phyloP scores from a whole-genome alignment of 1,284 basidiomycete genomes.

The Leccinum pallidistipes region DNA sequence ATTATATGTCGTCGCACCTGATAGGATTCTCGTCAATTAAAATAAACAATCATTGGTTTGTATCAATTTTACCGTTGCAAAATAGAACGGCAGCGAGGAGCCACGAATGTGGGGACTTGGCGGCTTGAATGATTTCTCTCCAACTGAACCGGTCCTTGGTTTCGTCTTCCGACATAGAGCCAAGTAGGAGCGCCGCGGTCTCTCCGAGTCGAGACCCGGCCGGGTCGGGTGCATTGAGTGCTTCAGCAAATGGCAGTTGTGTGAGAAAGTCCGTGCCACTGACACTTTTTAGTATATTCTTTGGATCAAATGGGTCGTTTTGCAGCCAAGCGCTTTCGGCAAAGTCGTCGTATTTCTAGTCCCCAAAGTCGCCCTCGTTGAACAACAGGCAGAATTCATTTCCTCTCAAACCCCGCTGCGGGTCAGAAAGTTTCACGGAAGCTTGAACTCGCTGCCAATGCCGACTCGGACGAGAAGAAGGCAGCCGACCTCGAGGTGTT shows the following conservation, averaged over 20 bases:
- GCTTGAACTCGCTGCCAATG: constrained; percentile 28
- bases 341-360: constrained; percentile 74
- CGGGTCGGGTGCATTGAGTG: too few species aligned
- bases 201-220: too few species aligned
- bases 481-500: constrained; percentile 32
- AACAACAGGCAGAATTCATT: constrained; percentile 76
- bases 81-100: constrained; percentile 28
- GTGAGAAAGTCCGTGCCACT: too few species aligned
- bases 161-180: constrained; percentile 37
- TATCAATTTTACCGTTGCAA: constrained; percentile 24
- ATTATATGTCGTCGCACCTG: constrained; percentile 39
- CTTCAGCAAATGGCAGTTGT: too few species aligned
- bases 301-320: constrained; percentile 65
- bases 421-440: constrained; percentile 67
- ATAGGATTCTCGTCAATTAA: constrained; percentile 10
- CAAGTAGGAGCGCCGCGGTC: neutral
- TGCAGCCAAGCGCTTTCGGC: constrained; percentile 45
- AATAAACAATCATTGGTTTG: neutral
- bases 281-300: too few species aligned
- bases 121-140: constrained; percentile 37
- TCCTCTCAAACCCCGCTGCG: constrained; percentile 61
- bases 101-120: constrained; percentile 39
- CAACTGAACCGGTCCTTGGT: constrained; percentile 38
- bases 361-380: constrained; percentile 78
- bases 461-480: constrained; percentile 41